Conservation (phyloP, 495 filamentous ascomycete species). For the Talaromyces borbonicus region DNA sequence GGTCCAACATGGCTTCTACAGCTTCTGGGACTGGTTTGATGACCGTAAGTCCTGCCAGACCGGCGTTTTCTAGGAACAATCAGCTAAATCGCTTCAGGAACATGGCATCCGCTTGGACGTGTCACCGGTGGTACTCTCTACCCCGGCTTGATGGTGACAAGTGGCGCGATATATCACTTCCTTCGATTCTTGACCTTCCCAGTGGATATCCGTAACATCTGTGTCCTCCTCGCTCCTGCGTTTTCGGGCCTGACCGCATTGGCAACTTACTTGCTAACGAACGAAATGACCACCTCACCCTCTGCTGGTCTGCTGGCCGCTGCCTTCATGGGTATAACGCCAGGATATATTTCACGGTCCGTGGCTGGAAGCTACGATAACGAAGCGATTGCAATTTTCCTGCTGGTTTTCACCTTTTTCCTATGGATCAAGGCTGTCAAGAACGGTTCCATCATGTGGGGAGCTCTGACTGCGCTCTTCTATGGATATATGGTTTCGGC, state of each 20-base stretch:
- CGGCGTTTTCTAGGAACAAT: background rate
- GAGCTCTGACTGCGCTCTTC: slow-evolving; percentile 86
- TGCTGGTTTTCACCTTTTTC: slow-evolving; percentile 97
- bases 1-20: slow-evolving; percentile 92
- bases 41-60: slow-evolving; percentile 55
- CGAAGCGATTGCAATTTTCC: slow-evolving; percentile 98
- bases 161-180: slow-evolving; percentile 90
- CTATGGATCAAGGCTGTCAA: slow-evolving; percentile 99
- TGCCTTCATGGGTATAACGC: slow-evolving; percentile 92
- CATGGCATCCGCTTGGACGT: slow-evolving; percentile 98
- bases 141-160: slow-evolving; percentile 98
- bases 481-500: slow-evolving; percentile 99
- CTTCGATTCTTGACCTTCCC: slow-evolving; percentile 86
- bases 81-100: slow-evolving; percentile 45
- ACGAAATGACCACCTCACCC: slow-evolving; percentile 85
- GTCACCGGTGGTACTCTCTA: slow-evolving; percentile 98
- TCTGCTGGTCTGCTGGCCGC: slow-evolving; percentile 93
- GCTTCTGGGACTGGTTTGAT: slow-evolving; percentile 99
- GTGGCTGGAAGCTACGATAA: slow-evolving; percentile 99
- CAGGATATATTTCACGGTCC: slow-evolving; percentile 94
- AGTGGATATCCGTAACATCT: slow-evolving; percentile 98
- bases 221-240: slow-evolving; percentile 88
- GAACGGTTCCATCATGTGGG: slow-evolving; percentile 92
- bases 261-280: slow-evolving; percentile 91
- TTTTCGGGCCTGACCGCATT: slow-evolving; percentile 94